Conservation (phyloP, 257 asterid species). For the Nicotiana noctiflora region DNA sequence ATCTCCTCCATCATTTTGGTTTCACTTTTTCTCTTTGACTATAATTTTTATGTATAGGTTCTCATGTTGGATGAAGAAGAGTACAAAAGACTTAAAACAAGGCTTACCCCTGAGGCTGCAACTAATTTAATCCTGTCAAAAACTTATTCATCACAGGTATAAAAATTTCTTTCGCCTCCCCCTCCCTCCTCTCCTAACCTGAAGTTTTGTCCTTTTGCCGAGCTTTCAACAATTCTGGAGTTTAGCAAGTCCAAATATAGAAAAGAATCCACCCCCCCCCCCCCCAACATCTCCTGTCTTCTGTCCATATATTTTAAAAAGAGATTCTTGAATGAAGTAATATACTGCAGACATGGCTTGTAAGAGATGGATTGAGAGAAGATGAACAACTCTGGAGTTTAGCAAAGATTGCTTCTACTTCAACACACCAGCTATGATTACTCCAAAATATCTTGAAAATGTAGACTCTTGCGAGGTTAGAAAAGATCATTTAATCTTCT, state of each 20-base stretch:
- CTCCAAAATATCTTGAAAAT: conserved; percentile 31
- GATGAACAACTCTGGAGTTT: no score
- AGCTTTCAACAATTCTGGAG: background rate
- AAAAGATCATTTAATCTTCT: no score
- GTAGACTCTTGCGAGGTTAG: conserved; percentile 39
- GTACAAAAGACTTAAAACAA: no score
- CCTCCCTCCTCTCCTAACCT: background rate
- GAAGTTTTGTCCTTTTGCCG: background rate
- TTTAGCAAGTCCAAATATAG: background rate
- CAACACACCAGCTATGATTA: conserved; percentile 31
- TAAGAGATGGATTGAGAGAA: conserved; percentile 24
- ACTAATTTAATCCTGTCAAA: background rate
- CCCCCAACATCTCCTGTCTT: background rate
- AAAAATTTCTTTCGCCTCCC: background rate
- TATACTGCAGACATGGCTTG: conserved; percentile 26
- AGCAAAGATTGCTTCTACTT: conserved; percentile 31
- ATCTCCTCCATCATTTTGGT: no score
- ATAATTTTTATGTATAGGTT: no score
- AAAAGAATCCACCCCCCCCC: background rate
- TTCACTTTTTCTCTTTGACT: no score
- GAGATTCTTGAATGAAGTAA: background rate
- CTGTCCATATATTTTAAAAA: no score
- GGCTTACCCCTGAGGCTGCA: conserved; percentile 1
- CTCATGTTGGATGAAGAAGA: no score
- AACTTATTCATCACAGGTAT: no score